A percentile compares a stretch with the other conserved stretches of the same genome.
Conservation (phyloP, 352 stramenopile species). For the Pythium phragmitis region DNA sequence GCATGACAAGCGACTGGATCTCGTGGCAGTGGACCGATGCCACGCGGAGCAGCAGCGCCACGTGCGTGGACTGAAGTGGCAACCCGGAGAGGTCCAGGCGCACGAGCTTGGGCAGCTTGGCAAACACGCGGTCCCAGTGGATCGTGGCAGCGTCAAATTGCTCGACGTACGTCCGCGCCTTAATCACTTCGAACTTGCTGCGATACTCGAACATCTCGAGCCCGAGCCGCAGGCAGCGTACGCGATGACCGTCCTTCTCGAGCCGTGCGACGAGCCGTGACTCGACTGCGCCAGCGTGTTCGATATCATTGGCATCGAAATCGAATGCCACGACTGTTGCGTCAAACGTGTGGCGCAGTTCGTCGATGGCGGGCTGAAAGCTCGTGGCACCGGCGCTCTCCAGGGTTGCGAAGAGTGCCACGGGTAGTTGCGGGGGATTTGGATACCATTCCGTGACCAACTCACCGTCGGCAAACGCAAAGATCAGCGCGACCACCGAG, state of each 20-base stretch:
- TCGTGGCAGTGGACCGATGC: conserved; percentile 13
- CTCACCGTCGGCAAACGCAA: conserved; percentile 10
- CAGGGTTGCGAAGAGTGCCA: neutral
- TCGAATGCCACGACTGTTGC: neutral
- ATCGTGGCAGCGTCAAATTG: conserved; percentile 4
- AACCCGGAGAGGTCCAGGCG: conserved; percentile 24
- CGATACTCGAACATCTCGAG: conserved; percentile 14
- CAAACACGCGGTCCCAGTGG: conserved; percentile 25
- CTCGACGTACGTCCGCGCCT: conserved; percentile 1
- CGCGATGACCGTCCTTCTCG: too few relatives aligned
- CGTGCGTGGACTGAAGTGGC: conserved; percentile 20
- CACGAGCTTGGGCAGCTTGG: neutral
- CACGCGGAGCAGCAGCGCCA: conserved; percentile 10
- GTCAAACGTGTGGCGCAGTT: conserved; percentile 3
- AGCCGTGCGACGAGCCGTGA: conserved; percentile 1
- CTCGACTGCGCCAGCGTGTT: neutral
- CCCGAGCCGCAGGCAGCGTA: conserved; percentile 4
- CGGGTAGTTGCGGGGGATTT: neutral
- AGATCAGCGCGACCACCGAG: conserved; percentile 5
- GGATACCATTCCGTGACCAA: neutral
- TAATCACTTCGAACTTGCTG: conserved; percentile 4
- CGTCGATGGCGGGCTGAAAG: neutral
- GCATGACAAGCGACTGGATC: conserved; percentile 25
- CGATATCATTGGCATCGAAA: neutral
- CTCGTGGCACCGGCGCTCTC: neutral